phyloP scores from a whole-genome alignment of 75 land plant genomes.

The Sequoiadendron giganteum region DNA sequence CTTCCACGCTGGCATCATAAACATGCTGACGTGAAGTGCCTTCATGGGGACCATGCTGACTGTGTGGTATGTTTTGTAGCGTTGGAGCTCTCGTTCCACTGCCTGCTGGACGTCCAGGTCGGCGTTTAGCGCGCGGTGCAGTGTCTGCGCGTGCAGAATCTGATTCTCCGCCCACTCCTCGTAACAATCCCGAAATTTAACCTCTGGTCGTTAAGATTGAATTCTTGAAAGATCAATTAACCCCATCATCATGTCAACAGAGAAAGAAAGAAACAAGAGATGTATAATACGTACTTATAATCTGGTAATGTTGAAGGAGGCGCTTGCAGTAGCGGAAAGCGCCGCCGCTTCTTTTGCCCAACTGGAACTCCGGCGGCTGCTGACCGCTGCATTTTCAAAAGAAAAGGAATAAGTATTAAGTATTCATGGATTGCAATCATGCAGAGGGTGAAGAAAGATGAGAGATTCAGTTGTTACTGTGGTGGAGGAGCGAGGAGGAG shows the following conservation, averaged over 20 bases:
- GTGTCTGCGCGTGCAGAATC: not conserved
- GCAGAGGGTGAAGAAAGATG: not conserved
- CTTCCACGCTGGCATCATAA: conserved; percentile 35
- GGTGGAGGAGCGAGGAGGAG: not conserved
- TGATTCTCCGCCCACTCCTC: not conserved
- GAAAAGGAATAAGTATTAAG: not conserved
- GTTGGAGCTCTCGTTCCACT: conserved; percentile 31
- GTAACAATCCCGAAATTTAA: not conserved
- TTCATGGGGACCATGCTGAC: conserved; percentile 11
- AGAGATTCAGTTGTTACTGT: not conserved
- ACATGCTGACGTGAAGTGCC: conserved; percentile 22
- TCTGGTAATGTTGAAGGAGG: not conserved
- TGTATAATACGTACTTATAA: not conserved
- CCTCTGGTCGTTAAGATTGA: not conserved
- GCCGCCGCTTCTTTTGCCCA: not conserved
- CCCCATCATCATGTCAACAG: not conserved
- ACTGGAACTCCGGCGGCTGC: not conserved
- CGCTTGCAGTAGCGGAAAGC: not conserved
- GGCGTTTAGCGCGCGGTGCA: not conserved
- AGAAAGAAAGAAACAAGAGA: not conserved
- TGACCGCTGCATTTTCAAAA: not conserved
- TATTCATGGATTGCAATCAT: not conserved
- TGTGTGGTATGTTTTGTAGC: conserved; percentile 23
- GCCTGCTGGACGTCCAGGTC: not conserved
- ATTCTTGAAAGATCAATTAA: not conserved